Evolutionary conservation across 1,284 basidiomycete species (phyloP), one percentile per base, ranked within the genome.

Genomic region (Wolfiporia cocos): DNA sequence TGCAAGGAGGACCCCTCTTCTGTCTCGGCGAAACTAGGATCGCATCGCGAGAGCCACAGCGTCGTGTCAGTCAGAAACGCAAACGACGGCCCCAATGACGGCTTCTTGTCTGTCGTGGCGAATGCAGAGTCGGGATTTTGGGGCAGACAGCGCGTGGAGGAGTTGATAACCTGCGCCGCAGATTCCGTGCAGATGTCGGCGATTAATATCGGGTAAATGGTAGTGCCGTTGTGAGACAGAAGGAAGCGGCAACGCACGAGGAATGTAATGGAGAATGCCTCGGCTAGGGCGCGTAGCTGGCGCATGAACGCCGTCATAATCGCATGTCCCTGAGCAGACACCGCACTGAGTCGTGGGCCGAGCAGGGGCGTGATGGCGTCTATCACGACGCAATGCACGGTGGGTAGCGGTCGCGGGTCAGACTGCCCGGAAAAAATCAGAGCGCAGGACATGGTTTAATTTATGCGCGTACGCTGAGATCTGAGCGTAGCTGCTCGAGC

Each of bases 261-360:
- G 32, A 83, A 63, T 1, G 74, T 63, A 28, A 76, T 51, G 3
- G 58, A 61, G 47, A 68, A 65, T 0, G 55, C 60, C 29, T 69
- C 70, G 3, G 81, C 70, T 29, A 82, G 58, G 2, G 55, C 53
- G 26, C 76, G 75, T 17, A 88, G 67, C 45, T 78, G 71, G 2
- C 70, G 73, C 79, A 87, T 86, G 47, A 87, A 76, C 1, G 70
- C 71, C 0, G 71, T 71, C 81, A 89, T 85, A n/a, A 74, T 64
- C 0, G 85, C 80, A 56, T 88, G 86, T 3, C 86, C 86, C 65
- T 86, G 78, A 1, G 82, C 74, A 5, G 84, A 81, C 2, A 74
- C 65, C 1, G 73, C 73, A 49, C 73, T 83, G n/a, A 89, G 64
- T 37, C 73, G 64, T 1, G 81, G 76, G 7, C 73, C 69, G n/a